These are phyloP conservation scores for Pseudotsuga menziesii DNA, from an alignment of 75 land plant species.

Conservation along the genomic window DNA sequence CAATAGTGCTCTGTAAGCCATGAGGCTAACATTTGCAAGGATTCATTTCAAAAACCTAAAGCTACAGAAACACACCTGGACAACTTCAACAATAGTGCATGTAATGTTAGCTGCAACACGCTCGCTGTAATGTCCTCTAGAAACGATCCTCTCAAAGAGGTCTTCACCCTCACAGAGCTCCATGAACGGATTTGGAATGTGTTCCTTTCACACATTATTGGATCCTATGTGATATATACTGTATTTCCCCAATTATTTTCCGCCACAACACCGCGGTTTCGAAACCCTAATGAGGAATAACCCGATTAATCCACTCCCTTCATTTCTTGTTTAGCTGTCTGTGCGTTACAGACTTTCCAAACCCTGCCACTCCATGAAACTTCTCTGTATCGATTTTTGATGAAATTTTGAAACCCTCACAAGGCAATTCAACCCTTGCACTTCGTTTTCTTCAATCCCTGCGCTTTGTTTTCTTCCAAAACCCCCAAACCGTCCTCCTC, in stretches of 20 bases:
- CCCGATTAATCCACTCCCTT: too few species aligned
- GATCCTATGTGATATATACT: slow-evolving; percentile 10
- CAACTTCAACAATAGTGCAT: slow-evolving; percentile 68
- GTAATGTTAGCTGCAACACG: slow-evolving; percentile 64
- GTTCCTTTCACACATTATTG: slow-evolving; percentile 25
- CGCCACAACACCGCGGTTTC: background rate
- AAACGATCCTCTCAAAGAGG: slow-evolving; percentile 81
- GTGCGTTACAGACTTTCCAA: too few species aligned
- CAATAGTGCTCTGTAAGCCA: background rate
- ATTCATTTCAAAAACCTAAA: background rate
- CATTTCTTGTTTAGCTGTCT: too few species aligned
- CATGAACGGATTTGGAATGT: slow-evolving; percentile 66
- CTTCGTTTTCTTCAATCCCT: too few species aligned
- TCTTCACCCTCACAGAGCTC: slow-evolving; percentile 90
- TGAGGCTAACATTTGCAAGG: background rate
- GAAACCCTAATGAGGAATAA: background rate
- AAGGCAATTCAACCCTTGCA: background rate
- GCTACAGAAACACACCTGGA: slow-evolving; percentile 5
- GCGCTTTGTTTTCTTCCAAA: too few species aligned
- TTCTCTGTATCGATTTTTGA: too few species aligned
- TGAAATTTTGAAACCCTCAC: too few species aligned
- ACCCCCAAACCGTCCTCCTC: too few species aligned
- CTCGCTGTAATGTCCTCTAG: slow-evolving; percentile 78
- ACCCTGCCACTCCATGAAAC: background rate
- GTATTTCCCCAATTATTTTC: slow-evolving; percentile 24